Percentiles rank a stretch among this genome's conserved stretches.
phyloP scores from a whole-genome alignment of 495 filamentous ascomycete species.

The Penicillium steckii region DNA sequence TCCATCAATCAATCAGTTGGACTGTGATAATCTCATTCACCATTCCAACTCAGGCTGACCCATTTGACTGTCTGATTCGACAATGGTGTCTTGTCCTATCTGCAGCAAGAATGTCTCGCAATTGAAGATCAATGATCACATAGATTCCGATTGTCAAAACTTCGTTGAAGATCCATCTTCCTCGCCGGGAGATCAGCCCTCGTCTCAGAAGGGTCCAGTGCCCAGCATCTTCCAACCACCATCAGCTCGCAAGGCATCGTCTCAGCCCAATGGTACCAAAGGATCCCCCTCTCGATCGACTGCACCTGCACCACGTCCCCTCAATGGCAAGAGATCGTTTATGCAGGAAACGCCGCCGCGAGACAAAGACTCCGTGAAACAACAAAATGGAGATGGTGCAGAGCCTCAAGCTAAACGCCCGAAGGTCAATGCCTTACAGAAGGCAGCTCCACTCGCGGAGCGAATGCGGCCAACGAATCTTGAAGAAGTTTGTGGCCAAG shows the following conservation, averaged over 20 bases:
- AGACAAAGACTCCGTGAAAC: slow-evolving; percentile 17
- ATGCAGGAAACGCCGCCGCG: slow-evolving; percentile 22
- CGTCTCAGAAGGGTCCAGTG: slow-evolving; percentile 51
- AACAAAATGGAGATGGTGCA: slow-evolving; percentile 14
- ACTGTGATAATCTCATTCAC: background rate
- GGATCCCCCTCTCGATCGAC: slow-evolving; percentile 19
- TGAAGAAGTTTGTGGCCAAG: slow-evolving; percentile 88
- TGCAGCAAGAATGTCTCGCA: slow-evolving; percentile 76
- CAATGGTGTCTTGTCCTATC: slow-evolving; percentile 83
- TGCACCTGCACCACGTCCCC: slow-evolving; percentile 25
- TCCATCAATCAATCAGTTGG: slow-evolving; percentile 5
- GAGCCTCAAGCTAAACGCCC: slow-evolving; percentile 53
- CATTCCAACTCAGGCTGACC: background rate
- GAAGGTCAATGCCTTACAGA: slow-evolving; percentile 60
- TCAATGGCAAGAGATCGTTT: slow-evolving; percentile 38
- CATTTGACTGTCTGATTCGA: background rate
- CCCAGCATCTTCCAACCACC: slow-evolving; percentile 79
- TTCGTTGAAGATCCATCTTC: slow-evolving; percentile 50
- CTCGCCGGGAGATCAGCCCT: slow-evolving; percentile 37
- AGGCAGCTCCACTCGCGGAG: slow-evolving; percentile 83
- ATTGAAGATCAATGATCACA: slow-evolving; percentile 81
- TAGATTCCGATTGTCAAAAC: slow-evolving; percentile 78
- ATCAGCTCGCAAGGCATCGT: slow-evolving; percentile 44
- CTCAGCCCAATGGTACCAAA: slow-evolving; percentile 24
- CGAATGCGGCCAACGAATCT: slow-evolving; percentile 85